Conservation (phyloP, 441 rosid genomes). For the Macaranga tanarius region DNA sequence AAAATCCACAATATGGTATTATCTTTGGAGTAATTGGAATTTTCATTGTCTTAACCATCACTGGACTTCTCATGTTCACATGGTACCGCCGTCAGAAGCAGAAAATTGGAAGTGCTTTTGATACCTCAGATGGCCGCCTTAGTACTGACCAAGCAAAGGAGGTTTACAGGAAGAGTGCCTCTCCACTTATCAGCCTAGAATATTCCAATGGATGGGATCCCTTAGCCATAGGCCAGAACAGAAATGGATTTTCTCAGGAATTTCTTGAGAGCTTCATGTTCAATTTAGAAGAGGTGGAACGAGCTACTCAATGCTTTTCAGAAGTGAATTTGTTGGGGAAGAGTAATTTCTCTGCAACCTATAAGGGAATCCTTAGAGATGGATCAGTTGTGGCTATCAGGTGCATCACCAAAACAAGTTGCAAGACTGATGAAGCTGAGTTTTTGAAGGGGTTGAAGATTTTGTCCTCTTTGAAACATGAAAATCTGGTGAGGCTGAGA, state of each 20-base stretch:
- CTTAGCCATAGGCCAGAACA: conserved; percentile 53
- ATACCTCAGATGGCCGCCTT: conserved; percentile 53
- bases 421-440: conserved; percentile 81
- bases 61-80: conserved; percentile 43
- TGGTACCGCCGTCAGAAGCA: conserved; percentile 72
- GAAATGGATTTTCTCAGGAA: conserved; percentile 60
- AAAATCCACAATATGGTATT: conserved; percentile 35
- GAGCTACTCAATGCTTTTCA: conserved; percentile 87
- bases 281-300: conserved; percentile 87
- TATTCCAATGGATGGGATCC: conserved; percentile 97
- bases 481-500: conserved; percentile 72
- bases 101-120: conserved; percentile 64
- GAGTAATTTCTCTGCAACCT: conserved; percentile 67
- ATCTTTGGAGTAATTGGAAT: conserved; percentile 49
- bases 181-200: conserved; percentile 80
- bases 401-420: conserved; percentile 75
- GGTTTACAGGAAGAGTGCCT: conserved; percentile 55
- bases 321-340: conserved; percentile 67
- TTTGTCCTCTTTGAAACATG: conserved; percentile 71
- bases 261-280: conserved; percentile 74
- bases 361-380: conserved; percentile 76
- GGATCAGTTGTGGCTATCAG: conserved; percentile 69
- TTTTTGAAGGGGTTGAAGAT: conserved; percentile 80
- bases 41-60: conserved; percentile 38
- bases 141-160: conserved; percentile 77